These are phyloP conservation scores for Acmispon strigosus DNA, from an alignment of 306 rosid genomes.

Conservation along the genomic window DNA sequence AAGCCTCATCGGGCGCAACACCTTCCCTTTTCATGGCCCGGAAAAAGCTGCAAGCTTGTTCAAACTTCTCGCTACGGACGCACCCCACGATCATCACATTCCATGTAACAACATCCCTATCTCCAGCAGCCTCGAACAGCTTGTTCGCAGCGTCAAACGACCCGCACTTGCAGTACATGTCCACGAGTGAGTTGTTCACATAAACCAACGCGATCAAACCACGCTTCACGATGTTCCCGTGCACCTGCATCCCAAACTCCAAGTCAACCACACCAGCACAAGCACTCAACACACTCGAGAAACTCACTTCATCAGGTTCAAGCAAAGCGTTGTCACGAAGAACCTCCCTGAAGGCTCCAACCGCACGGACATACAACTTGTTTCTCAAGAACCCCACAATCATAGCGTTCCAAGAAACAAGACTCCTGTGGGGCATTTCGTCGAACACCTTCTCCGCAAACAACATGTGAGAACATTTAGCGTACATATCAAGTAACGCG, in stretches of 20 bases:
- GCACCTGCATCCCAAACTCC: constrained; percentile 53
- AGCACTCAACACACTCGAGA: constrained; percentile 50
- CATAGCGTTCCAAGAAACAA: constrained; percentile 54
- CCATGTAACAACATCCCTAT: constrained; percentile 52
- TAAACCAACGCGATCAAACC: constrained; percentile 39
- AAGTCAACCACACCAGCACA: constrained; percentile 35
- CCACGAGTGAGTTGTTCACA: constrained; percentile 48
- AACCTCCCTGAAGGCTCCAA: constrained; percentile 33
- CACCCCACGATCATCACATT: constrained; percentile 49
- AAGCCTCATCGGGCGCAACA: constrained; percentile 43
- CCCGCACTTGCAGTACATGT: constrained; percentile 51
- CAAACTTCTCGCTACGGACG: constrained; percentile 29
- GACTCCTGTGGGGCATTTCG: constrained; percentile 44
- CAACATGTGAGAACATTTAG: constrained; percentile 25
- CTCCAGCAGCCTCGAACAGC: constrained; percentile 38
- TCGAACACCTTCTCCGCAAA: constrained; percentile 50
- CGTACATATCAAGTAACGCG: constrained; percentile 51
- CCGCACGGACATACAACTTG: constrained; percentile 29
- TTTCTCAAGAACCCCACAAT: constrained; percentile 47
- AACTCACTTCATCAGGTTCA: constrained; percentile 45
- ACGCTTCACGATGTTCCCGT: constrained; percentile 40
- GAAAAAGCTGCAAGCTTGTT: constrained; percentile 43
- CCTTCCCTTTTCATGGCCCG: constrained; percentile 45
- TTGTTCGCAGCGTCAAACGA: constrained; percentile 32
- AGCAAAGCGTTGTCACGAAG: constrained; percentile 3